phyloP scores from a whole-genome alignment of 345 rosid species.

The Hirschfeldia incana region DNA sequence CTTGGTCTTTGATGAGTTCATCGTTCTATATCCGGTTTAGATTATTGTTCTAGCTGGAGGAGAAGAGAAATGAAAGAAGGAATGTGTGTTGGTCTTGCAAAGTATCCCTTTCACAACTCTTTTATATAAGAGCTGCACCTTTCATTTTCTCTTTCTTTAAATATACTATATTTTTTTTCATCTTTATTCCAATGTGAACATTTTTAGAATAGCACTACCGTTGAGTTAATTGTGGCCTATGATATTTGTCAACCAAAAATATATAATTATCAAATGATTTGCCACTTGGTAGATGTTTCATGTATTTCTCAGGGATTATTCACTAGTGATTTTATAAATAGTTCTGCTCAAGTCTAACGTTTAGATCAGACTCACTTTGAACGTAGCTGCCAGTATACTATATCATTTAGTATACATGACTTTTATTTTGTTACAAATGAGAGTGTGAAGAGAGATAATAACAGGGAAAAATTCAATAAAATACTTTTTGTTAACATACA shows the following conservation, averaged over 20 bases:
- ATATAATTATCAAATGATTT: slow-evolving; percentile 26
- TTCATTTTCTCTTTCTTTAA: slow-evolving; percentile 7
- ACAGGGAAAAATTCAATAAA: too few relatives aligned
- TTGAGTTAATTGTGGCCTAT: slow-evolving; percentile 35
- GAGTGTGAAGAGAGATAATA: too few relatives aligned
- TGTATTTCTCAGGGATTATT: slow-evolving; percentile 25
- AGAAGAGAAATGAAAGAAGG: slow-evolving; percentile 10
- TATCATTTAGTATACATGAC: too few relatives aligned
- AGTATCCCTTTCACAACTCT: slow-evolving; percentile 19
- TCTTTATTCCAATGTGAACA: slow-evolving; percentile 12
- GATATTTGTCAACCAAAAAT: slow-evolving; percentile 22
- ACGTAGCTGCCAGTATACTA: not conserved
- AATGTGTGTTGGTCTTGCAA: slow-evolving; percentile 41
- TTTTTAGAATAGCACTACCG: not conserved
- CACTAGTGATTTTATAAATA: slow-evolving; percentile 6
- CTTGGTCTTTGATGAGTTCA: slow-evolving; percentile 59
- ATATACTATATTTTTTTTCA: not conserved
- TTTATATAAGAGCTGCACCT: slow-evolving; percentile 31
- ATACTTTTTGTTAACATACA: too few relatives aligned
- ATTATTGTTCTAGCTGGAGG: slow-evolving; percentile 5
- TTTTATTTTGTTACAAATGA: not conserved
- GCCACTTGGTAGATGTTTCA: slow-evolving; percentile 39
- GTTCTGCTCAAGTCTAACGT: not conserved
- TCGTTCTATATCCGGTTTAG: slow-evolving; percentile 21
- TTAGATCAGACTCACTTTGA: slow-evolving; percentile 6